A percentile compares a stretch with the other conserved stretches of the same genome.
phyloP scores from a whole-genome alignment of 306 rosid genomes.

The Cucurbita ficifolia region DNA sequence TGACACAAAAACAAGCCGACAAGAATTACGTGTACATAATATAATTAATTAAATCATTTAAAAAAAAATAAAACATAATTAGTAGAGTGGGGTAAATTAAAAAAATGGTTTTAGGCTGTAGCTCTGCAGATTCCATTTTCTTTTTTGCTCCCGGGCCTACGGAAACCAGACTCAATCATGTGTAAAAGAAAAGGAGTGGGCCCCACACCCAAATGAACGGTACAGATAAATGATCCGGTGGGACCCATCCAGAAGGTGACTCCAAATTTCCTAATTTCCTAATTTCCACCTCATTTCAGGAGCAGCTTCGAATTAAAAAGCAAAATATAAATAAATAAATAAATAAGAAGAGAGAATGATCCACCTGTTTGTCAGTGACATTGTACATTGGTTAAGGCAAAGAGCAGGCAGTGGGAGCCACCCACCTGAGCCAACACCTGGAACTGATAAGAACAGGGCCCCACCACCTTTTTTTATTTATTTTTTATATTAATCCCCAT shows the following conservation, averaged over 20 bases:
- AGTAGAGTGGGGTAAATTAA: too few relatives aligned
- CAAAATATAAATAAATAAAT: background rate
- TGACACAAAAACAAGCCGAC: background rate
- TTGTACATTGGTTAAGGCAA: constrained; percentile 71
- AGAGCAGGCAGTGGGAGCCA: constrained; percentile 48
- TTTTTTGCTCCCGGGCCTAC: background rate
- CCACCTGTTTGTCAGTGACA: constrained; percentile 99
- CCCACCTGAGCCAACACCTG: constrained; percentile 88
- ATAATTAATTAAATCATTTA: too few relatives aligned
- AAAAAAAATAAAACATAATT: too few relatives aligned
- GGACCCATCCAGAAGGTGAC: background rate
- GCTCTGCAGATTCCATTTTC: background rate
- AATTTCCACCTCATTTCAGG: too few relatives aligned
- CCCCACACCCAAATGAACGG: background rate
- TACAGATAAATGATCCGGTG: constrained; percentile 3
- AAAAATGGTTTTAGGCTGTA: background rate
- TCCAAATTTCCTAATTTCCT: too few relatives aligned
- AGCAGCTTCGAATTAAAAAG: background rate
- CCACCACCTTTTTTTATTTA: constrained; percentile 13
- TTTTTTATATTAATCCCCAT: background rate
- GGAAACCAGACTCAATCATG: background rate
- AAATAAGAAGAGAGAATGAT: constrained; percentile 56
- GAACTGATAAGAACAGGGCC: constrained; percentile 71
- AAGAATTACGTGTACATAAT: background rate
- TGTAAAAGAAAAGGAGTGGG: background rate